phyloP scores from a whole-genome alignment of 345 rosid species.

The Lepidium didymum region DNA sequence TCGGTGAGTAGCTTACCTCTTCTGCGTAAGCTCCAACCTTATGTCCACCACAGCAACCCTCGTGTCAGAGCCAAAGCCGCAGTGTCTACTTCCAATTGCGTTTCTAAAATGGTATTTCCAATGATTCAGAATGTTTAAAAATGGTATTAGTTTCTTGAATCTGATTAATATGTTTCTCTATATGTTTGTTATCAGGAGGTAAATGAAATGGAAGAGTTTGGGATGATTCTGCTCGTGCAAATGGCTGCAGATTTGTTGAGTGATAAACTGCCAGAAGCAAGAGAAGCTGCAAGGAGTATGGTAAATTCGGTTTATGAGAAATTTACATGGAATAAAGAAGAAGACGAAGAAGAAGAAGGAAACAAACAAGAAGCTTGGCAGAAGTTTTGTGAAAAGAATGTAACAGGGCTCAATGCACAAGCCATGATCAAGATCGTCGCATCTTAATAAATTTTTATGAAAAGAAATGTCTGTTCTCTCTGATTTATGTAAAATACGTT shows the following conservation, averaged over 20 bases:
- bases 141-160: not conserved
- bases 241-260: conserved; percentile 59
- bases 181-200: conserved; percentile 29
- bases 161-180: not conserved
- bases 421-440: conserved; percentile 53
- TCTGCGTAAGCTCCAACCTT: conserved; percentile 46
- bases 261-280: conserved; percentile 83
- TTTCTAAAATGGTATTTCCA: conserved; percentile 51
- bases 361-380: conserved; percentile 65
- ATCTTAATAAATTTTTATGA: conserved; percentile 13
- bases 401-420: conserved; percentile 55
- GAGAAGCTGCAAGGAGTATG: conserved; percentile 73
- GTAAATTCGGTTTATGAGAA: conserved; percentile 36
- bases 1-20: conserved; percentile 51
- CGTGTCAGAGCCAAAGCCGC: conserved; percentile 83
- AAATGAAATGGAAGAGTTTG: conserved; percentile 56
- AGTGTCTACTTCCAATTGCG: conserved; percentile 46
- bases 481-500: conserved; percentile 18
- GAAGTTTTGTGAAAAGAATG: conserved; percentile 58
- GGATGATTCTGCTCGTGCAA: conserved; percentile 44
- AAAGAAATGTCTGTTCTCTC: not conserved
- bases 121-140: not conserved
- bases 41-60: conserved; percentile 54
- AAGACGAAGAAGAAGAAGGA: conserved; percentile 47
- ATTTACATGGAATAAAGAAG: conserved; percentile 42